A percentile compares a stretch with the other conserved stretches of the same genome.
Evolutionary conservation across 31 red algal genomes (phyloP).

Genomic region (Endocladia muricata): DNA sequence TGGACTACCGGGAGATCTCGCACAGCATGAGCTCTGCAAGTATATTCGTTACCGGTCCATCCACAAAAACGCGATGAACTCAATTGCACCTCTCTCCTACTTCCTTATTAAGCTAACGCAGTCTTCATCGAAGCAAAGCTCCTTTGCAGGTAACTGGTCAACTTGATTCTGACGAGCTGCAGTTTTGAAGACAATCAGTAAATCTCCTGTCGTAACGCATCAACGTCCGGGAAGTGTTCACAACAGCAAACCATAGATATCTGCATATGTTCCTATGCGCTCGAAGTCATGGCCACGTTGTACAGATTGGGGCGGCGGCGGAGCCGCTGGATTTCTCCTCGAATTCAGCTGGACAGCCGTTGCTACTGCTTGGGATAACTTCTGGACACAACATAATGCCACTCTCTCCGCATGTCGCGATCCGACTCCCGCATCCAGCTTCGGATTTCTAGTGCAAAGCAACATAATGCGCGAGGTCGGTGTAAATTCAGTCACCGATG

Average conservation of each 20-base stretch:
- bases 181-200: not conserved
- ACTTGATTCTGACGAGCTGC: not conserved
- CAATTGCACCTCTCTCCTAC: not conserved
- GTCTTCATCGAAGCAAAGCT: not conserved
- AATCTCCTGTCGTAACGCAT: slow-evolving; percentile 4
- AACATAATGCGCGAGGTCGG: too few relatives aligned
- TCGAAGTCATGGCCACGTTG: not conserved
- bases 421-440: too few relatives aligned
- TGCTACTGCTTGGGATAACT: too few relatives aligned
- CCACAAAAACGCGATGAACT: slow-evolving; percentile 8
- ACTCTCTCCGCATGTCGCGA: too few relatives aligned
- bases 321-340: too few relatives aligned
- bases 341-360: too few relatives aligned
- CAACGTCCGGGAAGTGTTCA: not conserved
- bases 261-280: not conserved
- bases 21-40: not conserved
- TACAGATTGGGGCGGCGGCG: not conserved
- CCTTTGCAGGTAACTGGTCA: not conserved
- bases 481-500: too few relatives aligned
- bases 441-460: too few relatives aligned
- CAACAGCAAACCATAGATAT: not conserved
- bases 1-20: not conserved
- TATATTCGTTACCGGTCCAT: slow-evolving; percentile 18
- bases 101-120: not conserved
- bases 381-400: too few relatives aligned